Evolutionary conservation across 805 yeast species (phyloP).

Genomic region (Myxozyma vanderwaltii): DNA sequence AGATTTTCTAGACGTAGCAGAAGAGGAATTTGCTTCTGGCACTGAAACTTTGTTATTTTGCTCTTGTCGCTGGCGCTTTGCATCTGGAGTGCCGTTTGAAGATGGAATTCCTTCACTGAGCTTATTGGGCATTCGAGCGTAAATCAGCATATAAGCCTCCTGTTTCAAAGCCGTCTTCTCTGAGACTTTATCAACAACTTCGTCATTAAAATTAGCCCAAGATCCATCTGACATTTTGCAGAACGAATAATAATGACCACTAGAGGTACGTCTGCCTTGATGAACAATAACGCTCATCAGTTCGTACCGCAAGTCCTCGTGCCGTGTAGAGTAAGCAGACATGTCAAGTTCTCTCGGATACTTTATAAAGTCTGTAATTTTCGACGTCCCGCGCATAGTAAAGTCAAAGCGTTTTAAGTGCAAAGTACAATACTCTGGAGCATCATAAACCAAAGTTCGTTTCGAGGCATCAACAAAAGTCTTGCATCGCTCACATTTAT

Average conservation of each 20-base stretch:
- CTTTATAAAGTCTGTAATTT: constrained; percentile 81
- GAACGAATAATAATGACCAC: constrained; percentile 92
- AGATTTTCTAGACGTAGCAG: background rate
- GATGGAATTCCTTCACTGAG: background rate
- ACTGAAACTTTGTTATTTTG: too few species aligned
- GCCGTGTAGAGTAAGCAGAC: constrained; percentile 50
- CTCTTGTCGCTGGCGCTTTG: background rate
- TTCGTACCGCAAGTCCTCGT: constrained; percentile 54
- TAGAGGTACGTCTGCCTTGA: constrained; percentile 87
- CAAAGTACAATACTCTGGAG: constrained; percentile 85
- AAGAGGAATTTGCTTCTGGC: too few species aligned
- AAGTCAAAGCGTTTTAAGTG: constrained; percentile 92
- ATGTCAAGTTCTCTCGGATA: constrained; percentile 79
- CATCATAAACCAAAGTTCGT: constrained; percentile 67
- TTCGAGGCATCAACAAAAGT: constrained; percentile 76
- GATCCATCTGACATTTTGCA: constrained; percentile 89
- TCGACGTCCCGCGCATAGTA: constrained; percentile 66
- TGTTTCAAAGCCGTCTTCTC: constrained; percentile 77
- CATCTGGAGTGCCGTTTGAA: background rate
- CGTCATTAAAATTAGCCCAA: constrained; percentile 96
- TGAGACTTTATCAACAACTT: constrained; percentile 70
- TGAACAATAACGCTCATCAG: constrained; percentile 85
- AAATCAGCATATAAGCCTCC: constrained; percentile 87
- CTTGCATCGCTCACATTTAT: constrained; percentile 85
- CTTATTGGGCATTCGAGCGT: constrained; percentile 47